Conservation (phyloP, 805 yeast genomes). For the Pachysolen tannophilus region DNA sequence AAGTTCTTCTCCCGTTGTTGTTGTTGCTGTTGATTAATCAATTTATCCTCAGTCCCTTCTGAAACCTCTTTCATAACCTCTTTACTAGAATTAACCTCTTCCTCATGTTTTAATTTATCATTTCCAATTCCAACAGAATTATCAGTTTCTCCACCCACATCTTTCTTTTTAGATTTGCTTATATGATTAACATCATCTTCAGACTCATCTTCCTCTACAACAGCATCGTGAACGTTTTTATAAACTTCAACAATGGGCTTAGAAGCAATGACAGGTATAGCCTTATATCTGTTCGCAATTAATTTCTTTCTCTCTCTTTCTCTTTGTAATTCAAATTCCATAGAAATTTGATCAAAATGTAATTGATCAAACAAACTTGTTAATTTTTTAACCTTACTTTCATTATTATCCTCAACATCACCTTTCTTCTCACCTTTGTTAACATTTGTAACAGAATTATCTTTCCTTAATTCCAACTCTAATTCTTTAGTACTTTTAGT, state of each 20-base stretch:
- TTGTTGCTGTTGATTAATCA: neutral
- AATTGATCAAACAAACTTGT: slow-evolving; percentile 64
- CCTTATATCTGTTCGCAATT: slow-evolving; percentile 49
- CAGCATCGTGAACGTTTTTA: slow-evolving; percentile 83
- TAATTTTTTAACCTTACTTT: slow-evolving; percentile 50
- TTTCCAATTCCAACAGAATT: neutral
- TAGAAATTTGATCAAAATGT: slow-evolving; percentile 73
- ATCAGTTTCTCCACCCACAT: slow-evolving; percentile 4
- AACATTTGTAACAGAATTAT: too few species aligned
- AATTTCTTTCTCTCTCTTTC: slow-evolving; percentile 66
- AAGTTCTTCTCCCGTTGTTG: too few species aligned
- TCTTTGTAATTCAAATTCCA: slow-evolving; percentile 82
- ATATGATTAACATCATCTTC: slow-evolving; percentile 21
- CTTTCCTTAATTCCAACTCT: slow-evolving; percentile 3
- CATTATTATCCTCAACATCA: slow-evolving; percentile 3
- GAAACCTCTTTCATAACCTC: neutral
- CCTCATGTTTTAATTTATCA: neutral
- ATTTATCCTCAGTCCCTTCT: neutral
- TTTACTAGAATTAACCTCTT: neutral
- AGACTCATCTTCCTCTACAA: slow-evolving; percentile 42
- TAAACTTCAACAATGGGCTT: slow-evolving; percentile 89
- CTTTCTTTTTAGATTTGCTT: neutral
- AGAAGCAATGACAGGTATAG: slow-evolving; percentile 63
- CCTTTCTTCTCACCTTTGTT: too few species aligned
- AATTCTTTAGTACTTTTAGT: slow-evolving; percentile 1